A percentile compares a stretch with the other conserved stretches of the same genome.
These are phyloP conservation scores for Suillus paluster DNA, from an alignment of 768 basidiomycete genomes.

Conservation along the genomic window DNA sequence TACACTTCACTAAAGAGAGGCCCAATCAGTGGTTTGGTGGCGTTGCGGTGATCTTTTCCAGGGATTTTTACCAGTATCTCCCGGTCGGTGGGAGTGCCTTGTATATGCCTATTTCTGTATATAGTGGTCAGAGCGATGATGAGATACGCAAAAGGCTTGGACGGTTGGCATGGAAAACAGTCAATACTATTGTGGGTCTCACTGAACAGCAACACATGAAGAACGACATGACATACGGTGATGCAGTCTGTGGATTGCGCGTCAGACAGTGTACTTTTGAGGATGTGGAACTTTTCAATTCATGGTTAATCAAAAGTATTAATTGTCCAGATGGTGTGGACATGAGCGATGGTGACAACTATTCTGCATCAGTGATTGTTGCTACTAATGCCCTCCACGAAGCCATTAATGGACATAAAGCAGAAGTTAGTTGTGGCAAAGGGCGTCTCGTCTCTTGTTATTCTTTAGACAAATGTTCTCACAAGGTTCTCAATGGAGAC, in stretches of 20 bases:
- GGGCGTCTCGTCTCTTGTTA: too few species aligned
- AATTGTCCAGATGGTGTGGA: too few species aligned
- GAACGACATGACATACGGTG: constrained; percentile 26
- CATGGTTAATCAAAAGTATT: too few species aligned
- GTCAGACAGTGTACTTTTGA: constrained; percentile 14
- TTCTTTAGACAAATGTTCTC: too few species aligned
- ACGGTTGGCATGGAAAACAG: constrained; percentile 19
- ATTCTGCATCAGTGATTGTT: too few species aligned
- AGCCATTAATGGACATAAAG: too few species aligned
- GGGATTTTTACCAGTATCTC: constrained; percentile 39
- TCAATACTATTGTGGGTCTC: constrained; percentile 14
- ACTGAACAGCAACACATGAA: constrained; percentile 30
- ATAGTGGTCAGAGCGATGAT: neutral
- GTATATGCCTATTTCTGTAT: constrained; percentile 25
- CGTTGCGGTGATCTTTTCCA: constrained; percentile 33
- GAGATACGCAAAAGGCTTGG: constrained; percentile 3
- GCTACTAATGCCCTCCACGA: too few species aligned
- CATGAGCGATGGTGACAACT: too few species aligned
- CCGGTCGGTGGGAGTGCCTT: constrained; percentile 34
- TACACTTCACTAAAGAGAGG: constrained; percentile 29
- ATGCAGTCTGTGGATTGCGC: constrained; percentile 7
- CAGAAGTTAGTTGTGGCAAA: too few species aligned
- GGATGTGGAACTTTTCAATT: too few species aligned
- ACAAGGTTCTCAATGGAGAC: too few species aligned
- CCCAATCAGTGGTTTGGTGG: constrained; percentile 35